Evolutionary conservation across 2,329 filamentous ascomycete species (phyloP).

Genomic region (Pseudogymnoascus sp.): DNA sequence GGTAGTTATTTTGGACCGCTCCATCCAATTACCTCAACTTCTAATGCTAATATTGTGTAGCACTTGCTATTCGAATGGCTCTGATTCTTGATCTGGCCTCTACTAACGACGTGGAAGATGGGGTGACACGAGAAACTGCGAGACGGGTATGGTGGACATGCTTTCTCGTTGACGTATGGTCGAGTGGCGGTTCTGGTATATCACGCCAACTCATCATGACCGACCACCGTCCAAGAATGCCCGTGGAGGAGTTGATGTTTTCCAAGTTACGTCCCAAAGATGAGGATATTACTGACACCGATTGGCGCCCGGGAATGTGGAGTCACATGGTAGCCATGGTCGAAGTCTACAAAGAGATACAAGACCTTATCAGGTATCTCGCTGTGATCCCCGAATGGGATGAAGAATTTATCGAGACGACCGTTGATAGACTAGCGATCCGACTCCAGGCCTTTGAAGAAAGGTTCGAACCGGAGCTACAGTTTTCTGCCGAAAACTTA

Average conservation of each 20-base stretch:
- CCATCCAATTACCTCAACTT: background rate
- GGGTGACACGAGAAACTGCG: conserved; percentile 25
- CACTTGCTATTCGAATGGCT: conserved; percentile 29
- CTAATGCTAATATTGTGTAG: conserved; percentile 7
- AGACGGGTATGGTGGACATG: conserved; percentile 29
- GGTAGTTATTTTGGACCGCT: conserved; percentile 16
- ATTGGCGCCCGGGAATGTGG: conserved; percentile 26
- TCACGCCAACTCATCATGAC: conserved; percentile 21
- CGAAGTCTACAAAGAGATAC: conserved; percentile 28
- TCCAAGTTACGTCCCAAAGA: conserved; percentile 21
- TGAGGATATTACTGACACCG: conserved; percentile 14
- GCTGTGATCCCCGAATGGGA: conserved; percentile 26
- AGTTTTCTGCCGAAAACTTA: conserved; percentile 23
- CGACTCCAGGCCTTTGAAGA: conserved; percentile 23
- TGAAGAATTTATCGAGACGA: conserved; percentile 20
- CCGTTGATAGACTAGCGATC: conserved; percentile 12
- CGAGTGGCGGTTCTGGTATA: conserved; percentile 26
- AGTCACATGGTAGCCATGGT: conserved; percentile 28
- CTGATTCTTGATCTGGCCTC: conserved; percentile 26
- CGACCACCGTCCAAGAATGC: conserved; percentile 15
- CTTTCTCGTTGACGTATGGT: conserved; percentile 30
- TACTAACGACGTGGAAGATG: conserved; percentile 18
- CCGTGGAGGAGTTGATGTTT: conserved; percentile 27
- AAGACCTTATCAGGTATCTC: conserved; percentile 26
- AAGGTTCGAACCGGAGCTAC: conserved; percentile 16